Percentiles rank a stretch among this genome's conserved stretches.
These are phyloP conservation scores for Amaranthus palmeri DNA, from an alignment of 148 eudicot species.

Conservation along the genomic window DNA sequence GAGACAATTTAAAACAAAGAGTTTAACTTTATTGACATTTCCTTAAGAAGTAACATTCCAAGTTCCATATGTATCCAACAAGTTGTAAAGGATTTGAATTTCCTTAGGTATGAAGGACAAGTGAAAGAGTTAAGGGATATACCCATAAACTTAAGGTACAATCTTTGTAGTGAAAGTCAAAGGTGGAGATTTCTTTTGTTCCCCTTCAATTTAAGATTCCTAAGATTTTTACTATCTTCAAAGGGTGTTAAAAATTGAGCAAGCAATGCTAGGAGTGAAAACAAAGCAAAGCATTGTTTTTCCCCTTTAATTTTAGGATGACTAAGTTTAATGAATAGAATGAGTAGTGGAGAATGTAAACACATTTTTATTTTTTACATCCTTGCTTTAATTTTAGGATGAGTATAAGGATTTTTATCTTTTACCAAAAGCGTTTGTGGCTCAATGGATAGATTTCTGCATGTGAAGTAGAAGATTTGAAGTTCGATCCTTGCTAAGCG, in stretches of 20 bases:
- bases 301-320: background rate
- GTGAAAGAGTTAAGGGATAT: background rate
- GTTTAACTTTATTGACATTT: no score
- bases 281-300: conserved; percentile 31
- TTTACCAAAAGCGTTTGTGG: no score
- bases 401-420: background rate
- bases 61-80: background rate
- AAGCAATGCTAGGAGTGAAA: conserved; percentile 22
- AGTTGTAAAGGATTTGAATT: background rate
- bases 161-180: conserved; percentile 8
- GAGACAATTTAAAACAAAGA: no score
- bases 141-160: conserved; percentile 5
- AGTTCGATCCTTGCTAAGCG: no score
- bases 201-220: conserved; percentile 3
- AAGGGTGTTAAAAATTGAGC: background rate
- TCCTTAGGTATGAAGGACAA: conserved; percentile 4
- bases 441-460: no score
- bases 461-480: no score
- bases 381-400: conserved; percentile 14
- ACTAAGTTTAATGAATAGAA: background rate
- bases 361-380: background rate
- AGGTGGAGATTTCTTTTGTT: background rate
- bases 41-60: no score
- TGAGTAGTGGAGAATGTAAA: background rate
- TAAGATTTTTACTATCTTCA: background rate